phyloP scores from a whole-genome alignment of 2,329 filamentous ascomycete genomes.

The Pseudofabraea citricarpa region DNA sequence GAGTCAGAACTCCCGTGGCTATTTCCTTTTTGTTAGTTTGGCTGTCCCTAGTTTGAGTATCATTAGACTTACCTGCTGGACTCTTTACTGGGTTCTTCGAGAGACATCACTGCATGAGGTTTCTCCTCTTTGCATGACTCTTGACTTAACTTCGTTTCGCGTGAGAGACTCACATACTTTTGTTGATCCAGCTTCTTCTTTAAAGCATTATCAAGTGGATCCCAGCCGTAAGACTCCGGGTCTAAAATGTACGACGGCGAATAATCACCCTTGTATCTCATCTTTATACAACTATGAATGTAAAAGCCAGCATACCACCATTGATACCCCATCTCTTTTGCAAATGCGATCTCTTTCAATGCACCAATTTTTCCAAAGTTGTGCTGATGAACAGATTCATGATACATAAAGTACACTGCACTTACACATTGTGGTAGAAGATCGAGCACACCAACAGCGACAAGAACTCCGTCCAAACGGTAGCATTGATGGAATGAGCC shows the following conservation, averaged over 20 bases:
- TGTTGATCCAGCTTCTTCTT: constrained; percentile 40
- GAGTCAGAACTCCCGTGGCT: constrained; percentile 14
- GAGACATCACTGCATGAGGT: no score
- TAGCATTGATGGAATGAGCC: constrained; percentile 83
- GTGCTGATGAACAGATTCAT: constrained; percentile 66
- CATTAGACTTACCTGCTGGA: no score
- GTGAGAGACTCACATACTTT: constrained; percentile 22
- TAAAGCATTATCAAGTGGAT: constrained; percentile 45
- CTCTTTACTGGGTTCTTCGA: no score
- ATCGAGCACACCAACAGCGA: constrained; percentile 74
- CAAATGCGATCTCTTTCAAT: constrained; percentile 66
- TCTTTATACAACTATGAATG: constrained; percentile 76
- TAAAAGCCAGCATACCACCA: constrained; percentile 86
- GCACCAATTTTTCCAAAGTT: constrained; percentile 73
- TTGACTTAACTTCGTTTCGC: no score
- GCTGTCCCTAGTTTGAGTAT: no score
- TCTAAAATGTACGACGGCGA: constrained; percentile 70
- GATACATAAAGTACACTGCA: constrained; percentile 79
- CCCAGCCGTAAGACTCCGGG: constrained; percentile 59
- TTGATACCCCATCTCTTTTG: constrained; percentile 62
- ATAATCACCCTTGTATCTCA: constrained; percentile 82
- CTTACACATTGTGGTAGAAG: constrained; percentile 73
- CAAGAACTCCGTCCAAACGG: constrained; percentile 67
- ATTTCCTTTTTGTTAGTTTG: background rate
- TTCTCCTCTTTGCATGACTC: no score